phyloP scores from a whole-genome alignment of 345 rosid genomes.

The Gossypium anomalum region DNA sequence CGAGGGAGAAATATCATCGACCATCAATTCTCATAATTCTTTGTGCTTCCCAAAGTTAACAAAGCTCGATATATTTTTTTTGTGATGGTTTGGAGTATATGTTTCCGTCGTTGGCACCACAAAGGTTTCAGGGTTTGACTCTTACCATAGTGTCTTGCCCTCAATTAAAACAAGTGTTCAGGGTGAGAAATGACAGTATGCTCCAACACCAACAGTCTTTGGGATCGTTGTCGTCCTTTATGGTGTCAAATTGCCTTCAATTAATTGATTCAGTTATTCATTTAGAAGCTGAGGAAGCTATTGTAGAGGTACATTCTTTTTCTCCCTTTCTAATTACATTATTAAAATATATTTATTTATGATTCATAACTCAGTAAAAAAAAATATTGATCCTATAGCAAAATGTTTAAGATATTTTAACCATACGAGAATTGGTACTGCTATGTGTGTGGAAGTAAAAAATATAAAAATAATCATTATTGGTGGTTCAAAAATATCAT shows the following conservation, averaged over 20 bases:
- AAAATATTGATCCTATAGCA: not conserved
- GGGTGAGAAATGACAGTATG: not conserved
- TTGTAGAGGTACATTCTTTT: not conserved
- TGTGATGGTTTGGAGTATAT: not conserved
- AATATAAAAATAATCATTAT: not conserved
- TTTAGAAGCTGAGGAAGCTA: not conserved
- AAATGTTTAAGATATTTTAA: too few relatives aligned
- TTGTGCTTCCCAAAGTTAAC: not conserved
- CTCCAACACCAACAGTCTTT: too few relatives aligned
- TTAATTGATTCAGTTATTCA: not conserved
- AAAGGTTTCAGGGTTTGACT: not conserved
- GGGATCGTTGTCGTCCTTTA: not conserved
- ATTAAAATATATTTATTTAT: too few relatives aligned
- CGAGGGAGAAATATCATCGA: too few relatives aligned
- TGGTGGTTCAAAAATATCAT: not conserved
- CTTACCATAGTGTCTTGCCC: rapidly evolving
- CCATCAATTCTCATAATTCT: not conserved
- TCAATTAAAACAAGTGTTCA: not conserved
- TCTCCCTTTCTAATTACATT: too few relatives aligned
- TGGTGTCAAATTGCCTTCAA: rapidly evolving
- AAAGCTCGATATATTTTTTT: rapidly evolving
- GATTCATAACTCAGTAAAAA: too few relatives aligned
- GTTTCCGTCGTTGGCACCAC: too few relatives aligned
- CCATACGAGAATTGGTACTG: too few relatives aligned
- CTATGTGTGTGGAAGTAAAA: not conserved